phyloP scores from a whole-genome alignment of 495 filamentous ascomycete species.

The Aspergillus egyptiacus region DNA sequence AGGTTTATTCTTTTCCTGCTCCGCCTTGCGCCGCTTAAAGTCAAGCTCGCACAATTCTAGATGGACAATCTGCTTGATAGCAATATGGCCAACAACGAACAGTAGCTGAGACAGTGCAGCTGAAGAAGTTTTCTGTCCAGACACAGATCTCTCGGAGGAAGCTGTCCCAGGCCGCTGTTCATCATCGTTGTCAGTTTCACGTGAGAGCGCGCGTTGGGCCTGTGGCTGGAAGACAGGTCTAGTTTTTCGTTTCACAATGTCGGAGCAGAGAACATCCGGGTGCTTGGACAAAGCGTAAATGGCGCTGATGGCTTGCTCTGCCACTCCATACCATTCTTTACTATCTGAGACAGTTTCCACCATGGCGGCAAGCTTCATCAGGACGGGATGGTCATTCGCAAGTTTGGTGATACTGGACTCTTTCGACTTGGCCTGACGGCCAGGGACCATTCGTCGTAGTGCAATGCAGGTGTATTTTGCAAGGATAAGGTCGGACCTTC shows the following conservation, averaged over 20 bases:
- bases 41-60: conserved; percentile 95
- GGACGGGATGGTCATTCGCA: conserved; percentile 83
- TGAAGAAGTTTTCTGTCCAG: conserved; percentile 42
- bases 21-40: conserved; percentile 93
- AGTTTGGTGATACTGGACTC: conserved; percentile 72
- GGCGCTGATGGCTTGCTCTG: conserved; percentile 92
- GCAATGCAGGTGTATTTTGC: conserved; percentile 95
- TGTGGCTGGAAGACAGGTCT: conserved; percentile 64
- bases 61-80: conserved; percentile 99
- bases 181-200: conserved; percentile 27
- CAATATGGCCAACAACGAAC: conserved; percentile 93
- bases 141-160: conserved; percentile 25
- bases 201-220: conserved; percentile 29
- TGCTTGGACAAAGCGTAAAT: conserved; percentile 95
- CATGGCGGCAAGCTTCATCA: conserved; percentile 73
- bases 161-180: conserved; percentile 46
- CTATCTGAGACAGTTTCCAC: conserved; percentile 77
- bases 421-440: conserved; percentile 63
- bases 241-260: conserved; percentile 83
- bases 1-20: conserved; percentile 79
- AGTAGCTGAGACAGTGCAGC: conserved; percentile 82
- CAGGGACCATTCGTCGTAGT: conserved; percentile 81
- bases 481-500: conserved; percentile 74
- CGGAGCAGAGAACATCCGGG: conserved; percentile 88
- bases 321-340: conserved; percentile 97